Percentiles rank a stretch among this genome's conserved stretches.
These are phyloP conservation scores for Ustilago tritici DNA, from an alignment of 1,284 basidiomycete genomes.

Conservation along the genomic window DNA sequence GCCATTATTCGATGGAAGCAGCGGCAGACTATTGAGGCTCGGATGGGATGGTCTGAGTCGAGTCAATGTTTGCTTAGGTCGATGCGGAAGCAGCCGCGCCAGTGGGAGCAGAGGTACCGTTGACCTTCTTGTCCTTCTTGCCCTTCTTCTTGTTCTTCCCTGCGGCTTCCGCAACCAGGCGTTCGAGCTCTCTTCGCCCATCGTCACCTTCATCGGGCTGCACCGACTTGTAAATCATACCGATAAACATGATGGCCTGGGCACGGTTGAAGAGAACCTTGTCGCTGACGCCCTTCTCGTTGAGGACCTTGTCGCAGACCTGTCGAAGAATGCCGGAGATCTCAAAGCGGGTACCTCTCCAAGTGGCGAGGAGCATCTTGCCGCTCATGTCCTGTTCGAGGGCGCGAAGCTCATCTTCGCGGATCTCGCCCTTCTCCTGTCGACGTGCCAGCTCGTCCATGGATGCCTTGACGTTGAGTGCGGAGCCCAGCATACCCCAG, in stretches of 20 bases:
- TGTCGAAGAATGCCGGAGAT: conserved; percentile 63
- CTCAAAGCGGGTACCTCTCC: conserved; percentile 64
- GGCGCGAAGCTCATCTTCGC: conserved; percentile 77
- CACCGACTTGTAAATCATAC: conserved; percentile 68
- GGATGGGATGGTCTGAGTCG: neutral
- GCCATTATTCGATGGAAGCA: neutral
- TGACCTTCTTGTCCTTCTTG: conserved; percentile 49
- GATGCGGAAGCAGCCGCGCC: conserved; percentile 25
- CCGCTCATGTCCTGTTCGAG: conserved; percentile 94
- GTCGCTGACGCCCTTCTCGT: conserved; percentile 67
- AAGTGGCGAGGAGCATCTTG: conserved; percentile 73
- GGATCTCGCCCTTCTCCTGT: conserved; percentile 88
- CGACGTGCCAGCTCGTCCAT: conserved; percentile 90
- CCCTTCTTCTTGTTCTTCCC: conserved; percentile 70
- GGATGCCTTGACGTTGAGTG: conserved; percentile 73
- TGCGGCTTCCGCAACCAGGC: conserved; percentile 71
- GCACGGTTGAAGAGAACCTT: conserved; percentile 66
- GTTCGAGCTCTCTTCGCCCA: conserved; percentile 68
- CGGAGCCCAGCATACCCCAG: conserved; percentile 72
- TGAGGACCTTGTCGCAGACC: conserved; percentile 67
- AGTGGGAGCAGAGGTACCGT: conserved; percentile 19
- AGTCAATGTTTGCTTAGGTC: neutral
- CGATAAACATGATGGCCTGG: conserved; percentile 62
- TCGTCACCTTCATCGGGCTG: conserved; percentile 66
- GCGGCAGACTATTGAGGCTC: neutral